Evolutionary conservation across 169 alveolate genomes (phyloP).

Genomic region (Plasmodium knowlesi): DNA sequence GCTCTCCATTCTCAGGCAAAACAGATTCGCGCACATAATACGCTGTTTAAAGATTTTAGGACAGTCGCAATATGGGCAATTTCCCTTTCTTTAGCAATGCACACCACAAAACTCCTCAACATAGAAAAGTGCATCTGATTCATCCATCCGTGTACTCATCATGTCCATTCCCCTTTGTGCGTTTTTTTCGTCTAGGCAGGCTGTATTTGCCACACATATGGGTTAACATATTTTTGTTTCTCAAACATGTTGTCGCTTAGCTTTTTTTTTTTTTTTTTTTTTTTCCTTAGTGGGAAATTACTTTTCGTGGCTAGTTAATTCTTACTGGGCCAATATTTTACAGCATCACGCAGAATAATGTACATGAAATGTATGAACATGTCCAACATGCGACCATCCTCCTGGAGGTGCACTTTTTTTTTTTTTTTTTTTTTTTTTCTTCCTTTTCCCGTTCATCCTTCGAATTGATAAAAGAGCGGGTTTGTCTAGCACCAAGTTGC

Average conservation of each 20-base stretch:
- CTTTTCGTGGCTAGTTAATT: background rate
- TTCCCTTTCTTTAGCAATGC: background rate
- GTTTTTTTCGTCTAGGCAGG: background rate
- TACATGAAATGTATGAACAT: background rate
- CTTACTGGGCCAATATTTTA: background rate
- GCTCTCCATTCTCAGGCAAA: background rate
- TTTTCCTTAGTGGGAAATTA: background rate
- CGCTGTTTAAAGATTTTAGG: background rate
- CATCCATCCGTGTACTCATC: background rate
- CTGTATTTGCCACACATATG: background rate
- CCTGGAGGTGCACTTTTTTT: background rate
- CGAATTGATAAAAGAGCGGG: background rate
- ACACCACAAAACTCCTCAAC: background rate
- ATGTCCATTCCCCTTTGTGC: background rate
- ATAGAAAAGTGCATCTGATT: background rate
- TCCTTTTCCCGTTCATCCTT: background rate
- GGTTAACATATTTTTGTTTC: background rate
- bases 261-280: background rate
- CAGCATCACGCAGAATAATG: background rate
- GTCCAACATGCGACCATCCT: background rate
- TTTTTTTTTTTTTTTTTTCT: background rate
- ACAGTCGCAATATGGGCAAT: background rate
- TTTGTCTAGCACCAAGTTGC: conserved; percentile 32
- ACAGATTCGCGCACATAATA: background rate
- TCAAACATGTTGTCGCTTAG: background rate